Evolutionary conservation across 768 basidiomycete genomes (phyloP), one percentile per base, ranked within the genome.

Genomic region (Suillus decipiens): DNA sequence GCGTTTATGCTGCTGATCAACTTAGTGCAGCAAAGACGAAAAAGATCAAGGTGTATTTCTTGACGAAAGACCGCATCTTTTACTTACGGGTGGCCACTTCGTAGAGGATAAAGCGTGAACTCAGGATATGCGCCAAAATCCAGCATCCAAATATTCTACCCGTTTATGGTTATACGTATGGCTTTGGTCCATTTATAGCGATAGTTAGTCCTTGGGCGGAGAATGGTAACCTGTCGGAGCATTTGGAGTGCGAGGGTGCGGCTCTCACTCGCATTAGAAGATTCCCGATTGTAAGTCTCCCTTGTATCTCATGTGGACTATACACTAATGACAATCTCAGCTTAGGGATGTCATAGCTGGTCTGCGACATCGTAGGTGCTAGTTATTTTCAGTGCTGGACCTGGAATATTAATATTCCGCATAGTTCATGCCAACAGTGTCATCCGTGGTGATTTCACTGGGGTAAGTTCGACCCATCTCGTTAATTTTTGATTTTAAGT

Each of bases 201-300:
- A 69, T 78, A 69, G 73, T 78, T 37, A 76, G 71, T 55, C 76
- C 75, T 5, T 77, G 76, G 76, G 31, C 73, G 19, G 73, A 71
- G 54, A 71, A 71, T 17, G 77, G 76, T 19, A 67, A 66, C 3
- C 54, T 77, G 8, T 68, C 62, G 1, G 61, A 42, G 36, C 71
- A 73, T 59, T 64, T 78, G 15, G 66, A 68, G 3, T 41, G 11
- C 45, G 19, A 63, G 5, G 61, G 61, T 22, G 63, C 62, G 36
- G 63, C 12, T 10, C 60, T 72, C 10, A 33, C 28, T 24, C 3
- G 64, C 0, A 5, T 48, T 14, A 53, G 39, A 12, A 57, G 63
- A 19, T 33, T 69, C n/a, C 39, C 53, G 22, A n/a, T 74, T 7
- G 72, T 72, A 58, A 60, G 69, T 22, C 11, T 19, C 15, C 4